Evolutionary conservation across 495 filamentous ascomycete species (phyloP).

Genomic region (Neurospora sp.): DNA sequence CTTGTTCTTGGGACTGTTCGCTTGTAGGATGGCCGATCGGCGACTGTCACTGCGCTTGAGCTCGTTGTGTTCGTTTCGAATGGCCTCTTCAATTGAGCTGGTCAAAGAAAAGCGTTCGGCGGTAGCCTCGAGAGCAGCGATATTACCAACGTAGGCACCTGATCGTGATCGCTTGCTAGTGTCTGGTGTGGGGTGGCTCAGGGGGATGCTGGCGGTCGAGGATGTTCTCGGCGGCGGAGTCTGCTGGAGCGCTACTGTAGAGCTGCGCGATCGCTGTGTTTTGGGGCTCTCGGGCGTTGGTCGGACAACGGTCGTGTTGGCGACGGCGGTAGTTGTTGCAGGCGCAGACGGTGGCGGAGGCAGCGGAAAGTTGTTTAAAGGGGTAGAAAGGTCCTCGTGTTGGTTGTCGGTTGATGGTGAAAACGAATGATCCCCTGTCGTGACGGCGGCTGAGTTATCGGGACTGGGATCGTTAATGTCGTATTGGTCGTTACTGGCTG

Average conservation of each 20-base stretch:
- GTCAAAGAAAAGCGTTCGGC: constrained; percentile 73
- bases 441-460: neutral
- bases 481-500: neutral
- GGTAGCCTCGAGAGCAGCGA: constrained; percentile 71
- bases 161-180: constrained; percentile 60
- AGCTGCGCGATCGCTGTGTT: constrained; percentile 15
- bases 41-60: constrained; percentile 60
- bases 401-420: too few species aligned
- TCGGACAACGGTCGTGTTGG: constrained; percentile 12
- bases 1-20: constrained; percentile 22
- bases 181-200: constrained; percentile 71
- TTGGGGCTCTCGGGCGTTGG: constrained; percentile 11
- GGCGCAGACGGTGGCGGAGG: neutral
- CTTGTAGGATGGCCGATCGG: constrained; percentile 41
- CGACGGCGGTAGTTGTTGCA: neutral
- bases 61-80: constrained; percentile 67
- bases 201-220: constrained; percentile 44
- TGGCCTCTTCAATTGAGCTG: constrained; percentile 72
- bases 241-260: constrained; percentile 4
- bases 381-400: neutral
- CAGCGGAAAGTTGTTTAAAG: neutral
- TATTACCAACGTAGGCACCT: constrained; percentile 64
- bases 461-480: neutral
- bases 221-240: constrained; percentile 49
- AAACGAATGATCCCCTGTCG: neutral